Evolutionary conservation across 1,139 yeast genomes (phyloP).

Genomic region (Kluyveromyces sp.): DNA sequence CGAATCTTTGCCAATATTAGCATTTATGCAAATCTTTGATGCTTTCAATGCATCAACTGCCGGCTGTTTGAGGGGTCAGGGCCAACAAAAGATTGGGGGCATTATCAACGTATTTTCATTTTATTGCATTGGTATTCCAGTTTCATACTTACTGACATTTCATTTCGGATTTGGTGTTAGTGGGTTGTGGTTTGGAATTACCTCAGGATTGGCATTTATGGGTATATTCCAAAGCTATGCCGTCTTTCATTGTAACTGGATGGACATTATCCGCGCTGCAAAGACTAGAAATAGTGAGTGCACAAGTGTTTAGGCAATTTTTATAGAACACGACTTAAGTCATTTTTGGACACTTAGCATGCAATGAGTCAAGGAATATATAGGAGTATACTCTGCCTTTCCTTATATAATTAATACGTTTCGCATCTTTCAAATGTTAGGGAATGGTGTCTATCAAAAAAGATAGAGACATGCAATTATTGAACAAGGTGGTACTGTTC

Average conservation of each 20-base stretch:
- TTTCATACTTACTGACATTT: slow-evolving; percentile 60
- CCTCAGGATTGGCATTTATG: slow-evolving; percentile 64
- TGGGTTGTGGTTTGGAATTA: slow-evolving; percentile 88
- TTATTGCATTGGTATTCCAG: slow-evolving; percentile 66
- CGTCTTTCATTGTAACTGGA: slow-evolving; percentile 36
- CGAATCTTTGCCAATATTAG: slow-evolving; percentile 58
- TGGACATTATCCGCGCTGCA: slow-evolving; percentile 32
- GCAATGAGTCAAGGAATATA: not conserved
- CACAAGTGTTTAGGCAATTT: slow-evolving; percentile 11
- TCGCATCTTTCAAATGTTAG: not conserved
- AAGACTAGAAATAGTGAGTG: slow-evolving; percentile 47
- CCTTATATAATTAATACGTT: not conserved
- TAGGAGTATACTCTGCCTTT: not conserved
- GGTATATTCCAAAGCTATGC: slow-evolving; percentile 50
- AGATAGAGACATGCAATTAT: not conserved
- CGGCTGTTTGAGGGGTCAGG: slow-evolving; percentile 82
- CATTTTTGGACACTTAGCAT: not conserved
- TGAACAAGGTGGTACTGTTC: slow-evolving; percentile 11
- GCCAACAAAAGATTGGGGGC: slow-evolving; percentile 80
- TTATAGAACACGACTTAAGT: not conserved
- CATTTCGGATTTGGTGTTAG: slow-evolving; percentile 44
- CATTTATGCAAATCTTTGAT: slow-evolving; percentile 70
- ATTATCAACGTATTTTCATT: slow-evolving; percentile 69
- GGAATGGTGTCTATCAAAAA: not conserved
- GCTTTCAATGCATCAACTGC: slow-evolving; percentile 76